These are phyloP conservation scores for Drechslerella dactyloides DNA, from an alignment of 2,329 filamentous ascomycete species.

Conservation along the genomic window DNA sequence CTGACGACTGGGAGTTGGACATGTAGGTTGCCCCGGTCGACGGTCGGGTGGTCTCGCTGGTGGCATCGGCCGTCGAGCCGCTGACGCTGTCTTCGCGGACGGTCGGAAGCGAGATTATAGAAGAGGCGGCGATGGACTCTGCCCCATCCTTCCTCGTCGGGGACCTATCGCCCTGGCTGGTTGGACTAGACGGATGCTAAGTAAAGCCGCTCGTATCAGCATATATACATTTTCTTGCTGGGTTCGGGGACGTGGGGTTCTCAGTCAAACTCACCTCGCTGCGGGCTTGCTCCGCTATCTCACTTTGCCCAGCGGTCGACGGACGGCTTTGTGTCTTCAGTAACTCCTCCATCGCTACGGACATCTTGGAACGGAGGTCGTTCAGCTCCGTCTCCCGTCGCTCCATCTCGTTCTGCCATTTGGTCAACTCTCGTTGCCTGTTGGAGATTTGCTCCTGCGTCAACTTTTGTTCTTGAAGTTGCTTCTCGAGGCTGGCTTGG, in stretches of 20 bases:
- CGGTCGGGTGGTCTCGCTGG: constrained; percentile 22
- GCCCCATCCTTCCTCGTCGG: not conserved
- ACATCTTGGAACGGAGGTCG: constrained; percentile 25
- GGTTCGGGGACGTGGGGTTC: not conserved
- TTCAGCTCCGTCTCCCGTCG: constrained; percentile 19
- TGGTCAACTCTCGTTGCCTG: constrained; percentile 27
- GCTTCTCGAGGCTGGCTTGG: constrained; percentile 25
- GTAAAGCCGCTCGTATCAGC: not conserved
- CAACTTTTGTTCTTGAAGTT: constrained; percentile 20
- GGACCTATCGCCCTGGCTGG: not conserved
- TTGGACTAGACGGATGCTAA: not conserved
- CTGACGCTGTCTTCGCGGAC: constrained; percentile 22
- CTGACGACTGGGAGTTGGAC: constrained; percentile 37
- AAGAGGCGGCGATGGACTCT: constrained; percentile 16
- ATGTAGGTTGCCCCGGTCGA: constrained; percentile 38
- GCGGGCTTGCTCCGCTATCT: constrained; percentile 21
- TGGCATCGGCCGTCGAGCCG: constrained; percentile 23
- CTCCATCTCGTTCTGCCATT: constrained; percentile 32
- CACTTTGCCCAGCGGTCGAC: constrained; percentile 36
- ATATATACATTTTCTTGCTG: too few relatives aligned
- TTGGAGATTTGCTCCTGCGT: constrained; percentile 12
- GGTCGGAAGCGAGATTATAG: constrained; percentile 20
- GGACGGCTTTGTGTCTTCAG: constrained; percentile 35
- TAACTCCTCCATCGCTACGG: constrained; percentile 30
- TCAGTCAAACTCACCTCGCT: constrained; percentile 26